Conservation (phyloP, 768 basidiomycete species). For the Infundibulicybe gibba region DNA sequence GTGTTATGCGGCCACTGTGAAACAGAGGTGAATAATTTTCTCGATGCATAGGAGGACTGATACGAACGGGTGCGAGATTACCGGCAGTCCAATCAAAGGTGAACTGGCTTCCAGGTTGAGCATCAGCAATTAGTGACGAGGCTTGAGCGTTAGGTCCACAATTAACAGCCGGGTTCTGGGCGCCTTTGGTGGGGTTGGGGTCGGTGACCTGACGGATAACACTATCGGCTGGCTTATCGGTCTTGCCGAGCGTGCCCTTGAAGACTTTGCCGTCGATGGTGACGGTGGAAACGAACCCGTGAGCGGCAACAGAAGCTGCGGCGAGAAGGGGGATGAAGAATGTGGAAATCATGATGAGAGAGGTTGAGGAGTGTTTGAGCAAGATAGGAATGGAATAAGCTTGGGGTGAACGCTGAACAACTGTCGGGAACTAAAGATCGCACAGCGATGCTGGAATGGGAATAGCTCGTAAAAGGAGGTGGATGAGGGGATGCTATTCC, state of each 20-base stretch:
- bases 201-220: conserved; percentile 37
- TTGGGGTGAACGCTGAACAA: no score
- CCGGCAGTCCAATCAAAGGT: conserved; percentile 57
- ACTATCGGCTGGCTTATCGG: conserved; percentile 18
- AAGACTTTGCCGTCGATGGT: conserved; percentile 35
- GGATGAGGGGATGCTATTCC: background rate
- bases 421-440: no score
- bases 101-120: conserved; percentile 55
- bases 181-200: no score
- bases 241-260: conserved; percentile 29
- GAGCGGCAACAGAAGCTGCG: conserved; percentile 35
- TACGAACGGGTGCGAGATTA: conserved; percentile 28
- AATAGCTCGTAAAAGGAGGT: background rate
- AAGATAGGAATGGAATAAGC: no score
- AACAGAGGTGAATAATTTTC: background rate
- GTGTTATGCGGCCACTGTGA: conserved; percentile 46
- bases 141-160: conserved; percentile 54
- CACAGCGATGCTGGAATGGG: background rate
- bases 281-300: conserved; percentile 37
- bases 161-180: conserved; percentile 50
- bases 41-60: background rate
- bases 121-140: conserved; percentile 47
- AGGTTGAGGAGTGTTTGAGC: background rate
- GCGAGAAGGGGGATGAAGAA: conserved; percentile 29
- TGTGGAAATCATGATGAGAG: no score